Evolutionary conservation across 306 rosid genomes (phyloP), one percentile per base, ranked within the genome.

Genomic region (Vicia faba): DNA sequence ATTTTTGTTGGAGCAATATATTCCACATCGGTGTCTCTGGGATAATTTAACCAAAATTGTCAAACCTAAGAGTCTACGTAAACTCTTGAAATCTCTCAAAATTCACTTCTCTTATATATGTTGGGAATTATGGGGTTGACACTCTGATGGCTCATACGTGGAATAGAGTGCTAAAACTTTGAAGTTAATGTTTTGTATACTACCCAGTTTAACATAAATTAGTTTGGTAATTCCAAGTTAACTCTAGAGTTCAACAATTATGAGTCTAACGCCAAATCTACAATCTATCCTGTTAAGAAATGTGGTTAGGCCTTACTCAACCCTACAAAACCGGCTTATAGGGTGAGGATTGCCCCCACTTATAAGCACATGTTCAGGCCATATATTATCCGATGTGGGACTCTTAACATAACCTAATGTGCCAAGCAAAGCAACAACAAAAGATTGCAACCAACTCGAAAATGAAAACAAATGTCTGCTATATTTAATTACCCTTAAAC

Each of bases 401-500:
- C n/a, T n/a, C n/a, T n/a, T n/a, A n/a, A n/a, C n/a, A n/a, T n/a
- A 44, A 74, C 44, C 25, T 8, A 63, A 31, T 6, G 14, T 45
- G 66, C 12, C 15, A 12, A 29, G 43, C 4, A 7, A 16, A 29
- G 35, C 13, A 2, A 18, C 73, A 59, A 8, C 41, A 66, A 44
- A 45, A 41, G 63, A 46, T 23, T 58, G 20, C 9, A 48, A 46
- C 66, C 48, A 57, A 33, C 56, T 64, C 6, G 7, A 71, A n/a
- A 71, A 71, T 57, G 39, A 13, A 8, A 39, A 33, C 50, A 31
- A 26, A 8, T 38, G 11, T 58, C 62, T 55, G 61, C 31, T 50
- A 38, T 71, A 39, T 50, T 39, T 68, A 69, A 16, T 69, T 58
- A 57, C 23, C 41, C 41, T 29, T 29, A 14, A 8, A 57, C 63